Evolutionary conservation across 495 filamentous ascomycete species (phyloP).

Genomic region (Xylaria cubensis): DNA sequence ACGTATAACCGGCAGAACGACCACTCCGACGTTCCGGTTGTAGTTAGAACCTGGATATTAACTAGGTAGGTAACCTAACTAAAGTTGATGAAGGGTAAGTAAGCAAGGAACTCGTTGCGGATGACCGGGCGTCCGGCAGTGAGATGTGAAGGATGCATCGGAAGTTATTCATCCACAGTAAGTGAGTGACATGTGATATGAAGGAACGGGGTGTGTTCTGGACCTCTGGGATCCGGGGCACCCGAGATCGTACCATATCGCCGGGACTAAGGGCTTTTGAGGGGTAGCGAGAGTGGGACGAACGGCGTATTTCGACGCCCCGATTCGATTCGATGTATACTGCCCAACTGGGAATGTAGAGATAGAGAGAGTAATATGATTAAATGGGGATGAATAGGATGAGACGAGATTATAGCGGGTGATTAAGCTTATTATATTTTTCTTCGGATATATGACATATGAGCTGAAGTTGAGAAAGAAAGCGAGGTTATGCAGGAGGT

Average conservation of each 20-base stretch:
- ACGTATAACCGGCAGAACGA: background rate
- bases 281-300: background rate
- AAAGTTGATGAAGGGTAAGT: background rate
- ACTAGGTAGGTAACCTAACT: too few relatives aligned
- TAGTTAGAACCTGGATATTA: background rate
- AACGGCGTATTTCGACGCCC: background rate
- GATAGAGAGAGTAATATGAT: background rate
- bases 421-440: background rate
- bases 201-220: background rate
- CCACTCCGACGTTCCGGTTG: background rate
- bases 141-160: background rate
- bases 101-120: background rate
- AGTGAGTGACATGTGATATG: background rate
- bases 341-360: background rate
- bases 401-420: background rate
- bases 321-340: background rate
- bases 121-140: background rate
- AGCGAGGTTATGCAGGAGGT: background rate
- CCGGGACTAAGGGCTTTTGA: background rate
- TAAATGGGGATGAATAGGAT: background rate
- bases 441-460: background rate
- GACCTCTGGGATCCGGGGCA: background rate
- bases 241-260: constrained; percentile 8
- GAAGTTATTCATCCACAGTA: background rate
- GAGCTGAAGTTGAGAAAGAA: background rate